Conservation (phyloP, 2,329 filamentous ascomycete genomes). For the Ophiostoma quercus region DNA sequence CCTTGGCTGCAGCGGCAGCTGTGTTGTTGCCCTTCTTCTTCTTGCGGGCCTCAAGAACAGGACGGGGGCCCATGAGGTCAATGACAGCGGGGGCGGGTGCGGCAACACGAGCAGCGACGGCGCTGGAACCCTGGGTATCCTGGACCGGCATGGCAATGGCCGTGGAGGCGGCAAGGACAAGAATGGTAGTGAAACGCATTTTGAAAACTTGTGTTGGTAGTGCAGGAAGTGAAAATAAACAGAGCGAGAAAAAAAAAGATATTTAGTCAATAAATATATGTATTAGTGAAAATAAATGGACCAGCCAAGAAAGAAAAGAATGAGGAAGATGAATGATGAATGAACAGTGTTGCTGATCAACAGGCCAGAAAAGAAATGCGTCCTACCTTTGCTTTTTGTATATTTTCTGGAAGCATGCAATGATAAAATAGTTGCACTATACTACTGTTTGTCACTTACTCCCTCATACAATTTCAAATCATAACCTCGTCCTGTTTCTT, state of each 20-base stretch:
- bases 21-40: conserved; percentile 10
- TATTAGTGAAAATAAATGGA: background rate
- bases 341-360: background rate
- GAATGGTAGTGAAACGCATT: background rate
- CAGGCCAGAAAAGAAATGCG: background rate
- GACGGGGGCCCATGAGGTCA: background rate
- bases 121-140: background rate
- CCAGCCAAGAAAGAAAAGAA: conserved; percentile 5
- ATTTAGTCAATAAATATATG: background rate
- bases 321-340: background rate
- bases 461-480: background rate
- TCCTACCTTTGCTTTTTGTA: background rate
- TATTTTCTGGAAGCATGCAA: background rate
- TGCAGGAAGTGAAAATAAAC: background rate
- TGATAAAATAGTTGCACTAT: background rate
- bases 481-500: background rate
- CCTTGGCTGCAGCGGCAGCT: background rate
- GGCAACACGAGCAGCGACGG: background rate
- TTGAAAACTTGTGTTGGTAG: background rate
- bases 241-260: background rate
- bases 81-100: background rate
- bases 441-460: background rate
- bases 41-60: background rate
- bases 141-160: conserved; percentile 4
- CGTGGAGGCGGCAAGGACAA: background rate